Base-by-base conservation (phyloP, 768 basidiomycete species). In the Lentinula raphanica region DNA sequence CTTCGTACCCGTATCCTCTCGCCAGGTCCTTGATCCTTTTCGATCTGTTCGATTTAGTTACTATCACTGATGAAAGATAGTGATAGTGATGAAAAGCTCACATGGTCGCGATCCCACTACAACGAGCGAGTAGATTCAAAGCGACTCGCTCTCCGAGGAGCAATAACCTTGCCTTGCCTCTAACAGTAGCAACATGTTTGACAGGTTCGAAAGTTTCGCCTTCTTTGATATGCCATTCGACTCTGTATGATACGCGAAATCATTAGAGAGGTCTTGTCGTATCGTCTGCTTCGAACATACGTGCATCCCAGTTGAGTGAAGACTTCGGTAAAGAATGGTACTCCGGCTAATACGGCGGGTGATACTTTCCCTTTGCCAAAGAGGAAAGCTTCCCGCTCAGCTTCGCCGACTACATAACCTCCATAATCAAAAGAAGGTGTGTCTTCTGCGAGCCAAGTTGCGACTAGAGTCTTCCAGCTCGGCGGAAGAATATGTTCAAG, bases 61-160 rank as follows among this genome's bases (percentile, higher is more conserved):
- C 13, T 5, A 35, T 35, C 32, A 23, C 55, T 53, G 27, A 57
- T 40, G 46, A 48, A 5, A 31, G 25, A 29, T 40, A 1, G 39
- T 23, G 7, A 11, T 5, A 40, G 23, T 45, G 42, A 27, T 27
- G 29, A 35, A 19, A 39, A 27, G 68, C 85, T 71, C 66, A 95
- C 94, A 90, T 89, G 28, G 94, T 96, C 17, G 96, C 96, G 62
- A 98, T 98, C 4, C 97, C 97, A 63, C 93, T 94, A 72, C 96
- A 98, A 64, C 97, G 79, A 8, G 97, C 94, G 54, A 99, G 79
- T 58, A 95, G 79, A 69, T 98, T 98, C 65, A 99, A 78, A 8
- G 92, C 95, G 42, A 97, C 85, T 46, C 96, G 80, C 71, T 99
- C 97, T 38, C 94, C 96, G 9, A 98, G 78, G 13, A 99, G 82